Evolutionary conservation across 768 basidiomycete genomes (phyloP), one percentile per base, ranked within the genome.

Genomic region (Kwoniella sp.): DNA sequence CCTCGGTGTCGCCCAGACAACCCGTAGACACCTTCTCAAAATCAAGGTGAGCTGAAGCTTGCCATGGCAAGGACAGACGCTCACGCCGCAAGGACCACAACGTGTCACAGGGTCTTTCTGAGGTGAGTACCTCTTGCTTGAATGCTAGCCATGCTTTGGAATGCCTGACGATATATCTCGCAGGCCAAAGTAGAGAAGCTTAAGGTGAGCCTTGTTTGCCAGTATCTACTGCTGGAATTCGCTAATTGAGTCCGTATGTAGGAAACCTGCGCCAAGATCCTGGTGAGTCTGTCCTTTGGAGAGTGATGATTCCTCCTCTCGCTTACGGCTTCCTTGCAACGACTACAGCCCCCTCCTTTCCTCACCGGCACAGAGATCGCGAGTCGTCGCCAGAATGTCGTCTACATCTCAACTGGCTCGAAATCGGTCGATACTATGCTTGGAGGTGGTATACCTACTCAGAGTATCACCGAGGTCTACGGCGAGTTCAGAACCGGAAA

Each of bases 381-480:
- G 71, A 71, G 77, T 26, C 70, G 74, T 22, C 72, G 79, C 50
- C 90, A 93, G 78, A 86, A 86, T 52, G 93, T 96, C 7, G 82
- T 90, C 30, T 66, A 81, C n/a, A 89, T 97, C 70, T 93, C 92
- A 72, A 97, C 94, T 0, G 94, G 94, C 15, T 93, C 92, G 75
- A 96, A 94, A 83, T 84, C 87, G 7, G 93, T 95, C 5, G 94
- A 97, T 75, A 66, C 67, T 85, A 91, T 95, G 62, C 85, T 96
- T 1, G 93, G 93, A 52, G 93, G 93, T 22, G 92, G 93, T 0
- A 82, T 96, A 61, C 87, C 89, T 84, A 94, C 94, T 7, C 93
- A 96, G 76, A 93, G 92, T 7, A 93, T 96, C 65, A 90, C 92
- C 2, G 94, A 97, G 86, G 93, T 97, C 1, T 98, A 93, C 74